Evolutionary conservation across 2,329 filamentous ascomycete genomes (phyloP), one percentile per base, ranked within the genome.

Genomic region (Diplodia scrobiculata): DNA sequence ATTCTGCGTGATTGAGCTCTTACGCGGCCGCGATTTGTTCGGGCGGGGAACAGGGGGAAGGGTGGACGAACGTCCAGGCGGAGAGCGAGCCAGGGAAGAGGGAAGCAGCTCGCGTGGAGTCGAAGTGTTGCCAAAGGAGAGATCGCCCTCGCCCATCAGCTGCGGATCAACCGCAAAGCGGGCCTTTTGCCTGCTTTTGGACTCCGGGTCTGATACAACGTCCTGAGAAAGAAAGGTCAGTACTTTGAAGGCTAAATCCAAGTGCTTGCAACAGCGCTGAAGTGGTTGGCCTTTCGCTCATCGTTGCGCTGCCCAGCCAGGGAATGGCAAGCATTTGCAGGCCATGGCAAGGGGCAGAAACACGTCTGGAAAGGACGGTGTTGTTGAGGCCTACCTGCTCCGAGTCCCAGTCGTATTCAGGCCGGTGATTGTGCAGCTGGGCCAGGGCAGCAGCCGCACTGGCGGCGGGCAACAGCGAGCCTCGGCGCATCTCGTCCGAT

Each of bases 381-480:
- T 14, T 62, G 27, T 34, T 47, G 47, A 51, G 55, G 59, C 66
- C 41, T 67, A 92, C 90, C 78, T 84, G 84, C 78, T 92, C 91
- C 63, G 88, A 89, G 70, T 95, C 92, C 86, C 89, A 91, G 67
- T 92, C 90, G 48, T 86, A 83, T 67, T 91, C 89, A 68, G 89
- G 83, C 72, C 91, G 91, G 75, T 94, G 87, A 73, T 87, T 89
- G 75, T 91, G 89, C 73, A 98, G 84, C 81, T 96, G 91, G 53
- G 93, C 91, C 68, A 98, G 83, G 53, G 91, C 92, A 63, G 91
- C 91, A 54, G 93, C 93, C 65, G 93, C 93, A 72, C 87, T 91
- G 66, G 88, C 89, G 67, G 89, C 87, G 72, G 85, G 89, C 72
- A 85, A 84, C 76, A 86, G 82, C 72, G 83, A 85, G 77, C 84